Evolutionary conservation across 768 basidiomycete genomes (phyloP).

Genomic region (Pulveroboletus ravenelii): DNA sequence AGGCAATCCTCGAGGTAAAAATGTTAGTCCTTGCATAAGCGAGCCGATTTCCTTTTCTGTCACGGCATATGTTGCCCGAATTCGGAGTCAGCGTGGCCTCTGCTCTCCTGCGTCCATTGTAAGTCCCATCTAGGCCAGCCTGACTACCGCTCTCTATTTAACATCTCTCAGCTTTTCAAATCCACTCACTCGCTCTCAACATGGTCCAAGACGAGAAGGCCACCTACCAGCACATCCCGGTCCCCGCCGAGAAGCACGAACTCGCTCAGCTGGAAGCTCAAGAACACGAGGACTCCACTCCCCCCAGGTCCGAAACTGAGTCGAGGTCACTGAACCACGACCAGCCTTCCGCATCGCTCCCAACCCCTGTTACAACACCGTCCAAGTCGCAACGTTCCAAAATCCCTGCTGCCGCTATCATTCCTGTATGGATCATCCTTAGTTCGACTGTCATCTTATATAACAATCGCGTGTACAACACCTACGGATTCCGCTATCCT

Average conservation of each 20-base stretch:
- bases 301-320: not conserved
- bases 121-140: not conserved
- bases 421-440: constrained; percentile 90
- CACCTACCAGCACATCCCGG: not conserved
- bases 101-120: constrained; percentile 6
- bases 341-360: constrained; percentile 34
- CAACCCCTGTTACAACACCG: constrained; percentile 51
- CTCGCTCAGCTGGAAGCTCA: constrained; percentile 15
- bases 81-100: not conserved
- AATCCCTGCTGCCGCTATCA: constrained; percentile 64
- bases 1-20: too few relatives aligned
- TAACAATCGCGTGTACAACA: constrained; percentile 89
- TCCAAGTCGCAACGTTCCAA: constrained; percentile 43
- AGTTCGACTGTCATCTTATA: constrained; percentile 91
- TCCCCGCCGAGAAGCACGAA: constrained; percentile 18
- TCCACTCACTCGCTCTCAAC: not conserved
- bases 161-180: not conserved
- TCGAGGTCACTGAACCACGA: constrained; percentile 1
- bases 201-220: constrained; percentile 29
- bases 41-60: too few relatives aligned
- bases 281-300: constrained; percentile 12
- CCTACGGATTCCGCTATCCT: constrained; percentile 79
- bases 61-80: too few relatives aligned
- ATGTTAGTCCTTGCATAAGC: too few relatives aligned
- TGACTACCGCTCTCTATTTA: not conserved